Evolutionary conservation across 257 asterid species (phyloP).

Genomic region (Solanum raphanifolium): DNA sequence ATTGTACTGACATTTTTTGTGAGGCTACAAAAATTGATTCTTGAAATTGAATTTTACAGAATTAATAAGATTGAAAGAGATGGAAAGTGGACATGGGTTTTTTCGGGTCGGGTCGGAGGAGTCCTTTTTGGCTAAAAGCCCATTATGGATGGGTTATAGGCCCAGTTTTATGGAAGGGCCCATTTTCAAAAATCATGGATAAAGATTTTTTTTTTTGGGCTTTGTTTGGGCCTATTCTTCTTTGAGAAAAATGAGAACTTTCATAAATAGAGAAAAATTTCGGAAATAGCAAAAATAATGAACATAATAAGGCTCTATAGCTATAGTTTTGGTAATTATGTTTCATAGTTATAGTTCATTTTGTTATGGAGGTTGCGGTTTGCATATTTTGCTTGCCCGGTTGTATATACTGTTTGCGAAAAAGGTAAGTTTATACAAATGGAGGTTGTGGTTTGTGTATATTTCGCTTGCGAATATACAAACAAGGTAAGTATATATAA

Average conservation of each 20-base stretch:
- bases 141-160: neutral
- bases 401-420: too few species aligned
- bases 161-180: neutral
- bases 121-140: neutral
- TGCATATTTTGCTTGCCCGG: too few species aligned
- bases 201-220: neutral
- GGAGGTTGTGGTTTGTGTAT: too few species aligned
- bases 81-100: neutral
- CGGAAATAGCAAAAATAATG: too few species aligned
- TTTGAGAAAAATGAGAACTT: neutral
- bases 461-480: too few species aligned
- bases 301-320: too few species aligned
- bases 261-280: too few species aligned
- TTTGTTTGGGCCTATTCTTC: neutral
- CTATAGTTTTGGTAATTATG: too few species aligned
- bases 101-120: neutral
- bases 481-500: too few species aligned
- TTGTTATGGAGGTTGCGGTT: too few species aligned
- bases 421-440: too few species aligned
- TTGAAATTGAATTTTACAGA: neutral
- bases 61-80: neutral
- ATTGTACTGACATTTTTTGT: neutral
- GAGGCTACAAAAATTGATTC: neutral
- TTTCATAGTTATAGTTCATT: too few species aligned
- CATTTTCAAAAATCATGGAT: neutral